A percentile compares a stretch with the other conserved stretches of the same genome.
Evolutionary conservation across 179 eudicot genomes (phyloP).

Genomic region (Corrigiola litoralis): DNA sequence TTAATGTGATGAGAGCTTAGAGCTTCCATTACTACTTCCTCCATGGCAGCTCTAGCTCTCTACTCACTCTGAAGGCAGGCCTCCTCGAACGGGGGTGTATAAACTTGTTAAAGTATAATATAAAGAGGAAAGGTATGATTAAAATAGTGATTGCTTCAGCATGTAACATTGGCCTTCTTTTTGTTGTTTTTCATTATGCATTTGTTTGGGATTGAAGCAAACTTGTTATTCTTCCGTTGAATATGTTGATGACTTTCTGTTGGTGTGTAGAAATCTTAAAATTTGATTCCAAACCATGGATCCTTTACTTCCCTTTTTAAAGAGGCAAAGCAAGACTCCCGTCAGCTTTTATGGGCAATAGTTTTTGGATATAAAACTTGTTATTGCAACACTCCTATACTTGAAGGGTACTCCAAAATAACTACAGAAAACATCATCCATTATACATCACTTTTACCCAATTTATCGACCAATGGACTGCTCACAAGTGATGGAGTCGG

Average conservation of each 20-base stretch:
- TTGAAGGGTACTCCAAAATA: constrained; percentile 19
- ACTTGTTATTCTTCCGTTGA: constrained; percentile 29
- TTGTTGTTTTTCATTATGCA: constrained; percentile 4
- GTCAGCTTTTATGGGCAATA: constrained; percentile 6
- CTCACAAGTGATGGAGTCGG: background rate
- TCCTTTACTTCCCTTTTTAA: constrained; percentile 32
- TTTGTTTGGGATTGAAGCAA: constrained; percentile 67
- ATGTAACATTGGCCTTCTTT: constrained; percentile 14
- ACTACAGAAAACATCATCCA: constrained; percentile 14
- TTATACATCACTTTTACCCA: constrained; percentile 7
- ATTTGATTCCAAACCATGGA: constrained; percentile 11
- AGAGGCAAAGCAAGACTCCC: constrained; percentile 17
- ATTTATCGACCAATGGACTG: background rate
- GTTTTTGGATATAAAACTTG: no score
- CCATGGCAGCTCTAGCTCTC: constrained; percentile 26
- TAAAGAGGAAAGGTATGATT: constrained; percentile 22
- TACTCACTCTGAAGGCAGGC: background rate
- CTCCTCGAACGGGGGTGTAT: no score
- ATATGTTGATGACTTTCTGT: background rate
- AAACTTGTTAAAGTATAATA: no score
- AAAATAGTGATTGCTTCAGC: constrained; percentile 36
- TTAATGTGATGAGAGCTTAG: constrained; percentile 32
- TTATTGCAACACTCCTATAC: constrained; percentile 2
- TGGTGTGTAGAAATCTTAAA: constrained; percentile 18
- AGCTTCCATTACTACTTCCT: constrained; percentile 40